Conservation (phyloP, 164 flowering plant species). For the Macadamia tetraphylla region DNA sequence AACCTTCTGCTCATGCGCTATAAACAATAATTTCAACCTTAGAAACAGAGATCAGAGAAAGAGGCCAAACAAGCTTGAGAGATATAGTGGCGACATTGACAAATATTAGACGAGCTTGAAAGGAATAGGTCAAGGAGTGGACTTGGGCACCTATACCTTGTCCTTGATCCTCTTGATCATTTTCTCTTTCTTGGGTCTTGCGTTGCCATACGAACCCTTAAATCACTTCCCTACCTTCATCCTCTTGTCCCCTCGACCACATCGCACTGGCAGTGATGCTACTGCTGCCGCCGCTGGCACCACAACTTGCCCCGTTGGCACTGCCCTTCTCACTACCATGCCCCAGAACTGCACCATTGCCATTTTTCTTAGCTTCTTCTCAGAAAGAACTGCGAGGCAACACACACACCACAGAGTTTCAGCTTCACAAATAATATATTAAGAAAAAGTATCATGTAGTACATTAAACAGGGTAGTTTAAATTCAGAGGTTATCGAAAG, state of each 20-base stretch:
- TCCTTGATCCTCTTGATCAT: constrained; percentile 80
- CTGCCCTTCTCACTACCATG: constrained; percentile 40
- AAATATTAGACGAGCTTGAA: constrained; percentile 48
- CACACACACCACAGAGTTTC: too few species aligned
- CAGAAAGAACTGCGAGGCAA: too few species aligned
- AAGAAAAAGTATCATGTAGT: too few species aligned
- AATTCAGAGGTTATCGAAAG: too few species aligned
- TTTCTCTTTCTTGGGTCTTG: constrained; percentile 82
- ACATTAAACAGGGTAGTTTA: too few species aligned
- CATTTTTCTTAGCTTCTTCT: constrained; percentile 9
- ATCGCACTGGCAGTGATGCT: constrained; percentile 33
- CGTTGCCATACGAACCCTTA: constrained; percentile 86
- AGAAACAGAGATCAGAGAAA: too few species aligned
- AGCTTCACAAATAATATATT: too few species aligned
- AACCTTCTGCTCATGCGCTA: too few species aligned
- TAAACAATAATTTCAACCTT: too few species aligned
- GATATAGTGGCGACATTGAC: too few species aligned
- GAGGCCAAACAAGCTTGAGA: too few species aligned
- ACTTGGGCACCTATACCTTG: constrained; percentile 88
- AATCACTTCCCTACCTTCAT: constrained; percentile 92
- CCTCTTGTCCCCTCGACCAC: constrained; percentile 93
- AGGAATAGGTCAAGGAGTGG: constrained; percentile 99
- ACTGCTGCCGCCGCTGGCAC: not conserved
- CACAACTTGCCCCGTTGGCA: constrained; percentile 15
- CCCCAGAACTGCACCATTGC: constrained; percentile 53